These are phyloP conservation scores for Berberis vulgaris DNA, from an alignment of 164 flowering plant genomes.

Conservation along the genomic window DNA sequence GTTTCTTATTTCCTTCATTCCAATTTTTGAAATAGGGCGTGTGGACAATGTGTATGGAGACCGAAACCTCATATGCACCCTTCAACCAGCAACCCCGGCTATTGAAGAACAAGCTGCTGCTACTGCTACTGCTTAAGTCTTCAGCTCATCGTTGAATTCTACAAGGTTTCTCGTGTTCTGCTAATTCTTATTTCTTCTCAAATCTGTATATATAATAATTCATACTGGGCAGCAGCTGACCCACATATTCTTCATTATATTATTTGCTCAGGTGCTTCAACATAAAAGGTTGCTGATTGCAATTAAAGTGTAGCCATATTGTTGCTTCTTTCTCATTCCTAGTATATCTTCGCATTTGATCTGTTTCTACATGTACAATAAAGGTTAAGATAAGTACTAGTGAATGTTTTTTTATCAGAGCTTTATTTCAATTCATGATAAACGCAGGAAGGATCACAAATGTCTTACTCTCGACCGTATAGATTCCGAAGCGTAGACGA, in stretches of 20 bases:
- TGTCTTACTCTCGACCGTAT: too few relatives aligned
- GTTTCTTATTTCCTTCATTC: neutral
- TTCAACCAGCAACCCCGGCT: conserved; percentile 58
- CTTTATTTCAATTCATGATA: too few relatives aligned
- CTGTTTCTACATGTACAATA: too few relatives aligned
- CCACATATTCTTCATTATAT: neutral
- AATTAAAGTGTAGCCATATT: too few relatives aligned
- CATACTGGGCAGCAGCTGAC: conserved; percentile 4
- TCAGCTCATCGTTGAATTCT: neutral
- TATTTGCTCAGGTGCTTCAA: neutral
- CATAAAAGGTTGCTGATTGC: too few relatives aligned
- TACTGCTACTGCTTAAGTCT: conserved; percentile 37
- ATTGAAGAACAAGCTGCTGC: conserved; percentile 83
- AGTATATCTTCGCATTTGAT: too few relatives aligned
- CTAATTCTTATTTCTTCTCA: conserved; percentile 3
- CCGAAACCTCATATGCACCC: conserved; percentile 90
- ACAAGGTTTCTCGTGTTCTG: neutral
- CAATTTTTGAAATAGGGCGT: conserved; percentile 45
- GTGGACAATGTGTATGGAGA: conserved; percentile 98
- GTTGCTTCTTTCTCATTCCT: too few relatives aligned
- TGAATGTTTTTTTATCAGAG: too few relatives aligned
- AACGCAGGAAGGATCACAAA: too few relatives aligned
- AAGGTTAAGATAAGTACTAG: too few relatives aligned
- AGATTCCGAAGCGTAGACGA: too few relatives aligned
- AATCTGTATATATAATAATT: conserved; percentile 12